Percentiles rank a stretch among this genome's conserved stretches.
These are phyloP conservation scores for Amborella trichopoda DNA, from an alignment of 164 flowering plant species.

Conservation along the genomic window DNA sequence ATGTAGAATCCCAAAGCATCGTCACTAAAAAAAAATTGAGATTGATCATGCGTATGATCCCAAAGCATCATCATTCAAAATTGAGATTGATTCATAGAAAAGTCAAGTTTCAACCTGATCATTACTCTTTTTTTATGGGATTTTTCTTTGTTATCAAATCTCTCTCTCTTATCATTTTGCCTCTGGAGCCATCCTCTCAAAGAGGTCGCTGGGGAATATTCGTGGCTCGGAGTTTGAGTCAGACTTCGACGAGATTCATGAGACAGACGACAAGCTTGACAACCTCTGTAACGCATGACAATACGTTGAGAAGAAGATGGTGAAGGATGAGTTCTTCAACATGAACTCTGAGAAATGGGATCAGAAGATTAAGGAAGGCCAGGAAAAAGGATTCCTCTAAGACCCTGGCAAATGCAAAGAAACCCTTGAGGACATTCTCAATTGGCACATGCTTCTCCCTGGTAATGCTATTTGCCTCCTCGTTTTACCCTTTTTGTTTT, in stretches of 20 bases:
- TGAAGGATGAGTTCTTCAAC: constrained; percentile 43
- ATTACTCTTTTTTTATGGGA: too few relatives aligned
- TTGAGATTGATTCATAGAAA: too few relatives aligned
- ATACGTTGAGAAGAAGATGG: constrained; percentile 40
- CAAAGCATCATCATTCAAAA: too few relatives aligned
- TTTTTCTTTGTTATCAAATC: too few relatives aligned
- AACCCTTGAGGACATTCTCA: constrained; percentile 75
- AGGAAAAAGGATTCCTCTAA: constrained; percentile 43
- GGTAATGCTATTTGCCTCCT: too few relatives aligned
- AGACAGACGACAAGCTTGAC: constrained; percentile 75
- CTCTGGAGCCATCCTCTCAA: too few relatives aligned
- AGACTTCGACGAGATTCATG: constrained; percentile 42
- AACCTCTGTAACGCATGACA: constrained; percentile 52
- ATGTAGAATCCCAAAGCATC: too few relatives aligned
- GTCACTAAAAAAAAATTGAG: too few relatives aligned
- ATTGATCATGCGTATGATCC: too few relatives aligned
- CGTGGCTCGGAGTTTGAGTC: constrained; percentile 44
- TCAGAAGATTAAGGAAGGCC: constrained; percentile 55
- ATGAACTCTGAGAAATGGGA: constrained; percentile 78
- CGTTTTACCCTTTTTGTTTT: too few relatives aligned
- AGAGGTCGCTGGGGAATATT: constrained; percentile 36
- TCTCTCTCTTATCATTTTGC: too few relatives aligned
- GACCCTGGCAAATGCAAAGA: constrained; percentile 66
- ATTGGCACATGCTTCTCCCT: constrained; percentile 92
- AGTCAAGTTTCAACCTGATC: too few relatives aligned